A percentile compares a stretch with the other conserved stretches of the same genome.
These are phyloP conservation scores for Aspergillus cristatus DNA, from an alignment of 495 filamentous ascomycete species.

Conservation along the genomic window DNA sequence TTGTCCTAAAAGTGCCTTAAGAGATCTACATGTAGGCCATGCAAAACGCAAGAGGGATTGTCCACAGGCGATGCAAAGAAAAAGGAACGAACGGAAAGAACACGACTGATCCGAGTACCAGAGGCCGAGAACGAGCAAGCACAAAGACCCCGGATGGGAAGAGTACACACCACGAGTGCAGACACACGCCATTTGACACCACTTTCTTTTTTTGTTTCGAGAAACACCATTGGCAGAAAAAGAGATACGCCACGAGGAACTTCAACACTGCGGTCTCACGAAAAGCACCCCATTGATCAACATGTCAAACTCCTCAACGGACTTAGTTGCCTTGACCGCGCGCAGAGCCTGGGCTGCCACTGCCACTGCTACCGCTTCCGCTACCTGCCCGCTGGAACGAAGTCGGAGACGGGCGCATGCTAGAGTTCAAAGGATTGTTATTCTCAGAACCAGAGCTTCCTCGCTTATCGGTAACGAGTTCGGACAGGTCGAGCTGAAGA, in stretches of 20 bases:
- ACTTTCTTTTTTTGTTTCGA: neutral
- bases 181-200: neutral
- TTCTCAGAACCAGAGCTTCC: conserved; percentile 25
- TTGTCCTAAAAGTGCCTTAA: neutral
- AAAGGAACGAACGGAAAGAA: too few relatives aligned
- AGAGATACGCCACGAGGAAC: too few relatives aligned
- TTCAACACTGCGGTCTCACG: too few relatives aligned
- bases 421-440: conserved; percentile 19
- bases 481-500: conserved; percentile 28
- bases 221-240: too few relatives aligned
- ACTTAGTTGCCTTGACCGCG: conserved; percentile 20
- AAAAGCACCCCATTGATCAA: too few relatives aligned
- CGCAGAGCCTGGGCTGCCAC: conserved; percentile 36
- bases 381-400: conserved; percentile 36
- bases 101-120: too few relatives aligned
- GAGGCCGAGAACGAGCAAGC: too few relatives aligned
- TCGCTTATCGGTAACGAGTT: conserved; percentile 24
- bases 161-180: too few relatives aligned
- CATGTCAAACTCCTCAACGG: too few relatives aligned
- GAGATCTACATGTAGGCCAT: too few relatives aligned
- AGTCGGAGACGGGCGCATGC: conserved; percentile 25
- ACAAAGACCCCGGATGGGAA: too few relatives aligned
- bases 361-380: conserved; percentile 37
- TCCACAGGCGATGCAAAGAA: neutral
- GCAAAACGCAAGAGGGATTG: neutral